A percentile compares a stretch with the other conserved stretches of the same genome.
Evolutionary conservation across 495 filamentous ascomycete species (phyloP).

Genomic region (Penicillium argentinense): DNA sequence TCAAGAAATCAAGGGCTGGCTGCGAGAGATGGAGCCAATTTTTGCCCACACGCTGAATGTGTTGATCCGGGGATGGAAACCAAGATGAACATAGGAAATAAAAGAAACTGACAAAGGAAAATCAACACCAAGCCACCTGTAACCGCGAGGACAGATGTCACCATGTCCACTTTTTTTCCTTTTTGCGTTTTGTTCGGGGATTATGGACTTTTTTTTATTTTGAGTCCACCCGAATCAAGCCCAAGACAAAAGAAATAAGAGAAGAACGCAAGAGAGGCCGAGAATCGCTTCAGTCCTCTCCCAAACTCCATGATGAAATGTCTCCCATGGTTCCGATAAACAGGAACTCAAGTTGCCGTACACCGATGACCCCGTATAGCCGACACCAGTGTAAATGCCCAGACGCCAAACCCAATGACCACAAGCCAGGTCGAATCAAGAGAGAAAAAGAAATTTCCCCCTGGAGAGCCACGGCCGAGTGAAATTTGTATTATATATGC

Average conservation of each 20-base stretch:
- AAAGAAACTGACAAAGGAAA: conserved; percentile 16
- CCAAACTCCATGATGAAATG: conserved; percentile 4
- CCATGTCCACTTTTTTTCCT: conserved; percentile 28
- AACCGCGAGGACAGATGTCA: conserved; percentile 17
- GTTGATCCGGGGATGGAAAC: conserved; percentile 10
- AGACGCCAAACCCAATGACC: conserved; percentile 44
- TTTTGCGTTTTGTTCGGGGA: conserved; percentile 10
- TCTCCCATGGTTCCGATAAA: conserved; percentile 3
- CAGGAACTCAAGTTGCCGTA: conserved; percentile 18
- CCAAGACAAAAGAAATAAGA: conserved; percentile 10
- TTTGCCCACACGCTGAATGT: conserved; percentile 9
- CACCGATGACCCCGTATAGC: conserved; percentile 31
- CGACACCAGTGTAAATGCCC: conserved; percentile 38
- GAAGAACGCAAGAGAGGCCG: neutral
- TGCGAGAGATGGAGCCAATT: neutral
- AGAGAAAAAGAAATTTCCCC: conserved; percentile 5
- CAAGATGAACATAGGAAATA: conserved; percentile 10
- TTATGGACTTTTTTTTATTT: neutral
- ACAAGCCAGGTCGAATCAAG: conserved; percentile 8
- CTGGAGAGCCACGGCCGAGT: conserved; percentile 17
- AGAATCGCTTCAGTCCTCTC: neutral
- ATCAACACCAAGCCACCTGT: conserved; percentile 23
- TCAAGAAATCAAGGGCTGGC: neutral
- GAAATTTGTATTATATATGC: conserved; percentile 32
- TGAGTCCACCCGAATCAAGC: neutral